phyloP scores from a whole-genome alignment of 208 protist genomes.

The Acanthamoeba rhysodes region DNA sequence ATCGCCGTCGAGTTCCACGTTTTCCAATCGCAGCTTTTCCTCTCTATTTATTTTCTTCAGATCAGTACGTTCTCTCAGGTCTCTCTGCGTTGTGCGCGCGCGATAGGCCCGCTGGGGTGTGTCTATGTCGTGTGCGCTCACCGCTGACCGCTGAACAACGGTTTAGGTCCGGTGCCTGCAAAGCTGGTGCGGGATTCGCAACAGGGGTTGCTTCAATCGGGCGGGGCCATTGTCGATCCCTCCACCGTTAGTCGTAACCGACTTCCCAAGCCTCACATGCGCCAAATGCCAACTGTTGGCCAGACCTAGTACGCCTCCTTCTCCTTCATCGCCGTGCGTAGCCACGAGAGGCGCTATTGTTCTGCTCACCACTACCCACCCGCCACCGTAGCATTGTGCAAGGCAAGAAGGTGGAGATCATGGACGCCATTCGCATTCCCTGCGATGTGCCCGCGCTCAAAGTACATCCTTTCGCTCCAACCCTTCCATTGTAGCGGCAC shows the following conservation, averaged over 20 bases:
- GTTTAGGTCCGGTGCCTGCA: background rate
- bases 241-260: background rate
- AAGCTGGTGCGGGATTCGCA: background rate
- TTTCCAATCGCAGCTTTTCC: background rate
- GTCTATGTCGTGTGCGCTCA: background rate
- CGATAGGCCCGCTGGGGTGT: background rate
- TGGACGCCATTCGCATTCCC: background rate
- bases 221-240: background rate
- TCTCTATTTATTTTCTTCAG: constrained; percentile 1
- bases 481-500: background rate
- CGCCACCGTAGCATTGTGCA: background rate
- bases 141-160: background rate
- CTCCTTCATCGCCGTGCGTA: background rate
- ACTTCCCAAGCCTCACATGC: background rate
- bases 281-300: background rate
- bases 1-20: constrained; percentile 4
- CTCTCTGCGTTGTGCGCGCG: background rate
- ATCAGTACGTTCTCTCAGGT: background rate
- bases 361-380: background rate
- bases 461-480: background rate
- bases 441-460: background rate
- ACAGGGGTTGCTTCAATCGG: background rate
- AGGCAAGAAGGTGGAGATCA: constrained; percentile 29
- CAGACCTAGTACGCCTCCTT: background rate
- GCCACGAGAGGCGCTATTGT: background rate